Percentiles rank a stretch among this genome's conserved stretches.
Evolutionary conservation across 2,329 filamentous ascomycete species (phyloP).

Genomic region (Ceratocystiopsis brevicomis): DNA sequence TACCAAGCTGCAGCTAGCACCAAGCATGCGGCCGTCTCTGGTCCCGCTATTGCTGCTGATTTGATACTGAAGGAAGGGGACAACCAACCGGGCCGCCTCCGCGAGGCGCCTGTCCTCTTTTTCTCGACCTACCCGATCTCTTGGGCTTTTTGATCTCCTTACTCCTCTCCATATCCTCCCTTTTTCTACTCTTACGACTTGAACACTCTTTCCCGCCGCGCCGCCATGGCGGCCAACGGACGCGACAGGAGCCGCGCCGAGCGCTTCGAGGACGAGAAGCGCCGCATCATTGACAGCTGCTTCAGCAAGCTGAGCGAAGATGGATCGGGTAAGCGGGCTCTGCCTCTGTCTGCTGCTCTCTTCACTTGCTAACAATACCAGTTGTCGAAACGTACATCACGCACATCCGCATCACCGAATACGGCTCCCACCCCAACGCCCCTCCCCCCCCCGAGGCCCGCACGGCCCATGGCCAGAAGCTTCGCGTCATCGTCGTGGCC

Average conservation of each 20-base stretch:
- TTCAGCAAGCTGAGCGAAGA: conserved; percentile 80
- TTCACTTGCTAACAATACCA: conserved; percentile 15
- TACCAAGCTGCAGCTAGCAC: too few relatives aligned
- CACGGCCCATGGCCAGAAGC: conserved; percentile 58
- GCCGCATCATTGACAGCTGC: conserved; percentile 82
- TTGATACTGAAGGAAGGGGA: too few relatives aligned
- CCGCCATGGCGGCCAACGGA: conserved; percentile 15
- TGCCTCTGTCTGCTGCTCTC: conserved; percentile 4
- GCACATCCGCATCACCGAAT: conserved; percentile 82
- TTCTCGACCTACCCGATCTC: neutral
- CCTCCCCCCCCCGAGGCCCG: conserved; percentile 68
- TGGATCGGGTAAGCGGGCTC: conserved; percentile 48
- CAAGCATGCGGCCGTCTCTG: too few relatives aligned
- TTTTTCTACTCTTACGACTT: too few relatives aligned
- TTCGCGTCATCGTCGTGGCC: conserved; percentile 77
- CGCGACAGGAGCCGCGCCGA: conserved; percentile 41
- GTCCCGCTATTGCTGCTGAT: too few relatives aligned
- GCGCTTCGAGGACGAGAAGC: conserved; percentile 91
- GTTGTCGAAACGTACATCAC: conserved; percentile 93
- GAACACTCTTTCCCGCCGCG: neutral
- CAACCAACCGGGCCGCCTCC: too few relatives aligned
- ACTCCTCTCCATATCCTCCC: too few relatives aligned
- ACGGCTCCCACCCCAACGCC: conserved; percentile 59
- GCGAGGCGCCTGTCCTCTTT: too few relatives aligned
- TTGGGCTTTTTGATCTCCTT: too few relatives aligned